These are phyloP conservation scores for Trypanosoma boissoni DNA, from an alignment of 208 protist genomes.

Conservation along the genomic window DNA sequence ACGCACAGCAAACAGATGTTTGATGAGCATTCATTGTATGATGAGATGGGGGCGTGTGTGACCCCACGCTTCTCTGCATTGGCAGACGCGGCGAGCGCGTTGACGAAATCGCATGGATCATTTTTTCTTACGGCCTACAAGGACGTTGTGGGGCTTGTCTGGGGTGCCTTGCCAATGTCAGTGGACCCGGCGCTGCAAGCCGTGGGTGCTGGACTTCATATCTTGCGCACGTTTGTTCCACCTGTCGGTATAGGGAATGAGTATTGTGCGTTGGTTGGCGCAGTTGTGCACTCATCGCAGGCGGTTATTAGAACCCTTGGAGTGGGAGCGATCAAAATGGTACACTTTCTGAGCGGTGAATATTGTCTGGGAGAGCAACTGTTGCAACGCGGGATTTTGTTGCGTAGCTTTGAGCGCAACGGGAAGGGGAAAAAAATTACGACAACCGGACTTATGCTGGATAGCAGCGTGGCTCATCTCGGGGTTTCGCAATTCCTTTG, in stretches of 20 bases:
- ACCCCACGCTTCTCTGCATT: slow-evolving; percentile 42
- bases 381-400: slow-evolving; percentile 40
- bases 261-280: slow-evolving; percentile 41
- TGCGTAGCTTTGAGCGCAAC: slow-evolving; percentile 24
- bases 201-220: slow-evolving; percentile 43
- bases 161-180: slow-evolving; percentile 59
- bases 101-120: slow-evolving; percentile 20
- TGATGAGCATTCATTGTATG: too few relatives aligned
- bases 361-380: slow-evolving; percentile 39
- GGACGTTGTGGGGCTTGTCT: slow-evolving; percentile 61
- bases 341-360: slow-evolving; percentile 66
- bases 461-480: slow-evolving; percentile 47
- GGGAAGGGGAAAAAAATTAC: slow-evolving; percentile 7
- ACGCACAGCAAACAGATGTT: too few relatives aligned
- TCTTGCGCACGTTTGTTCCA: slow-evolving; percentile 41
- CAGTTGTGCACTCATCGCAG: slow-evolving; percentile 53
- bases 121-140: slow-evolving; percentile 54
- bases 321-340: slow-evolving; percentile 27
- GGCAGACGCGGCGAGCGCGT: slow-evolving; percentile 28
- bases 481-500: slow-evolving; percentile 41
- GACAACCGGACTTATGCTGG: slow-evolving; percentile 52
- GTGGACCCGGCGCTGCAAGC: slow-evolving; percentile 58
- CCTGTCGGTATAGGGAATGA: slow-evolving; percentile 20
- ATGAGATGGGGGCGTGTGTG: slow-evolving; percentile 25
- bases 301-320: slow-evolving; percentile 57